phyloP scores from a whole-genome alignment of 108 stramenopile species.

The Cyclotella cryptica region DNA sequence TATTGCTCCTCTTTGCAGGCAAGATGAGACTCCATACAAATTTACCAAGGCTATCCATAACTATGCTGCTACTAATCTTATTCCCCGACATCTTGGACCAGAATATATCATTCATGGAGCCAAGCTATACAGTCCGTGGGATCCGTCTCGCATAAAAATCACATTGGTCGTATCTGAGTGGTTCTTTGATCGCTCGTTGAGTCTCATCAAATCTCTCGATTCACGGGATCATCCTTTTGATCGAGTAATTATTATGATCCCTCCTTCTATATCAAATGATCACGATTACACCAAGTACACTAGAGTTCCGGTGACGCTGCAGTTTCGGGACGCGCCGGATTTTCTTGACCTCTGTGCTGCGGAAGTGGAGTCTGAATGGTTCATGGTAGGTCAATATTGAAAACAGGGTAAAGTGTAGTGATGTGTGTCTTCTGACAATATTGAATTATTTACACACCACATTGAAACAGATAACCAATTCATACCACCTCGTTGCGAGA shows the following conservation, averaged over 20 bases:
- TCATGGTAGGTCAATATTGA: slow-evolving; percentile 14
- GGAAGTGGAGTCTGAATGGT: slow-evolving; percentile 39
- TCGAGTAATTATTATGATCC: slow-evolving; percentile 40
- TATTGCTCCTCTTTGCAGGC: too few relatives aligned
- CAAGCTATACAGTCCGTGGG: slow-evolving; percentile 37
- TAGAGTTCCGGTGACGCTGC: slow-evolving; percentile 28
- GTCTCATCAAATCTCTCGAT: slow-evolving; percentile 33
- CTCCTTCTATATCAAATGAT: slow-evolving; percentile 16
- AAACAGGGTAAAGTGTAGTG: too few relatives aligned
- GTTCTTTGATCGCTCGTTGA: slow-evolving; percentile 33
- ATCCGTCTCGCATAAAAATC: slow-evolving; percentile 25
- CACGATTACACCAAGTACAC: slow-evolving; percentile 42
- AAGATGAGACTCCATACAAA: slow-evolving; percentile 36
- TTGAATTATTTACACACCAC: too few relatives aligned
- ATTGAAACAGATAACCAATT: slow-evolving; percentile 15
- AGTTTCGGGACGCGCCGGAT: slow-evolving; percentile 30
- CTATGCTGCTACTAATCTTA: slow-evolving; percentile 33
- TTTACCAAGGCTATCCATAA: slow-evolving; percentile 36
- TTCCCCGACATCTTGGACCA: slow-evolving; percentile 39
- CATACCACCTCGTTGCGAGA: slow-evolving; percentile 22
- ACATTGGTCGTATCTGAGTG: slow-evolving; percentile 44
- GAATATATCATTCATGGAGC: slow-evolving; percentile 48
- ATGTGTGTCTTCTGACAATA: too few relatives aligned
- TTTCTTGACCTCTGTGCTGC: slow-evolving; percentile 45
- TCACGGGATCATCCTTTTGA: slow-evolving; percentile 36